Percentiles rank a stretch among this genome's conserved stretches.
These are phyloP conservation scores for Rhizoclosmatium sp. DNA, from an alignment of 192 early-diverging fungal species.

Conservation along the genomic window DNA sequence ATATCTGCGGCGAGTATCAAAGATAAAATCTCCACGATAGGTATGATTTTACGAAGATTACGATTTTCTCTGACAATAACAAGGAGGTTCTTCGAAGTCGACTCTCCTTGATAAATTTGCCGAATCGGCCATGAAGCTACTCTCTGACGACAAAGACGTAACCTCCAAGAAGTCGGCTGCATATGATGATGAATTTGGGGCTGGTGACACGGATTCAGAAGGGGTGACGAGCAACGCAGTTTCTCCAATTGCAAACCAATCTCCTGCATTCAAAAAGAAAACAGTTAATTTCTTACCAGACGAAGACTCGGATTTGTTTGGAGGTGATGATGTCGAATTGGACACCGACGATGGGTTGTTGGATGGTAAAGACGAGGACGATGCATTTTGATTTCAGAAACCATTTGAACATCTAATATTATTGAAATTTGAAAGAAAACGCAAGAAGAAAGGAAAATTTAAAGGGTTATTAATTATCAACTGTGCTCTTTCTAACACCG, in stretches of 20 bases:
- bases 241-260: neutral
- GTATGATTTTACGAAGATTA: neutral
- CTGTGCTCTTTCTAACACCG: neutral
- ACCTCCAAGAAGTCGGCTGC: constrained; percentile 15
- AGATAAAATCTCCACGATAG: neutral
- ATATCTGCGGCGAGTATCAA: neutral
- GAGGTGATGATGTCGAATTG: constrained; percentile 1
- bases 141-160: neutral
- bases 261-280: constrained; percentile 13
- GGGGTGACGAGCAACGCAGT: constrained; percentile 10
- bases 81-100: too few species aligned
- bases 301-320: neutral
- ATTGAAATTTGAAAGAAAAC: neutral
- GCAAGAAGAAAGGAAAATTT: neutral
- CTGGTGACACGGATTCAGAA: constrained; percentile 52
- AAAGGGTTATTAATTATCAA: neutral
- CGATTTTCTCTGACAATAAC: neutral
- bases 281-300: neutral
- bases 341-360: neutral
- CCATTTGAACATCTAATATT: neutral
- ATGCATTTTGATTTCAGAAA: neutral
- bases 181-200: constrained; percentile 46
- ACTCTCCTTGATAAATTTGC: constrained; percentile 17
- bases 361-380: neutral
- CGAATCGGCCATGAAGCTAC: constrained; percentile 13